Base-by-base conservation (phyloP, 768 basidiomycete species). In the Amanita rubescens region DNA sequence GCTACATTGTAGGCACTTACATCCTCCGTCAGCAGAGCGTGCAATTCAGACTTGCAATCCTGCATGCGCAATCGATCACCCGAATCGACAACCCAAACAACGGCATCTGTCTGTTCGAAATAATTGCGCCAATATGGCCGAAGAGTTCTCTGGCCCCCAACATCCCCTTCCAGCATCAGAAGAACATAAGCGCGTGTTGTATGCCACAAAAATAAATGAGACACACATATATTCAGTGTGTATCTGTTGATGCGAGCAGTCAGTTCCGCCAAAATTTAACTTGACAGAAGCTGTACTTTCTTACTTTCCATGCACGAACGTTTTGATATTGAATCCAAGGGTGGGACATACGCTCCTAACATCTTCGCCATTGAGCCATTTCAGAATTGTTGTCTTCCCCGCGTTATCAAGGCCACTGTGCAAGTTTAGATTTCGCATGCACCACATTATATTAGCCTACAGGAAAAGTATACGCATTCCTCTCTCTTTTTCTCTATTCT, bases 31-130 rank as follows among this genome's bases (percentile, higher is more conserved):
- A 98, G 75, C 44, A 99, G 77, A 60, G 77, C 84, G 60, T 87
- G 84, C 19, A 98, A 76, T 69, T 99, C 96, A 46, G 82, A 74
- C 63, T 79, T 87, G 71, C 95, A 98, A 66, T 98, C 94, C 46
- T 75, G 70, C 79, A 96, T 90, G 57, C 96, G 80, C 73, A 92
- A 76, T 38, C 89, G 79, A 71, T 98, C 95, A 34, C 87, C 81
- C 0, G 94, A 95, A 72, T 99, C 96, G 38, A 99, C 94, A 15
- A 99, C 95, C 96, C 96, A 99, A 32, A 98, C 93, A 41, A 99
- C 76, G 6, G 90, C 95, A 69, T 98, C 96, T 9, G 96, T 98
- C 69, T 94, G 91, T 69, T 99, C 96, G 60, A 98, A 98, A 71
- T 98, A 98, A 68, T 98, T 99, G 22, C 92, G 76, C 96, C 96